Evolutionary conservation across 306 rosid genomes (phyloP), one percentile per base, ranked within the genome.

Genomic region (Albizia julibrissin): DNA sequence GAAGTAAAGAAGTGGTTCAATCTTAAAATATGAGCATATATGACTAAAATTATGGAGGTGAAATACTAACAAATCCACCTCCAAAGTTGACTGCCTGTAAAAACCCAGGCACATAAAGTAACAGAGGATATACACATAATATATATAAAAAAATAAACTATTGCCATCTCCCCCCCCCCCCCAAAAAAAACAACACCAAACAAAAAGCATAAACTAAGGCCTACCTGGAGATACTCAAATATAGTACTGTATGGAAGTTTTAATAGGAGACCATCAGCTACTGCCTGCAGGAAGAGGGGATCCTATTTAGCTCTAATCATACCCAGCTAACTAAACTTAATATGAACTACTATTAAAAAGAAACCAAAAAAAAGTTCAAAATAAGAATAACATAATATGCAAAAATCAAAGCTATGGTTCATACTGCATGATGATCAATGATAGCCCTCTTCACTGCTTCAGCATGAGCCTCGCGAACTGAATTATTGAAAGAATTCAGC

Each of bases 161-260:
- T n/a, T n/a, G n/a, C n/a, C n/a, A n/a, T n/a, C n/a, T n/a, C n/a
- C n/a, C n/a, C n/a, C n/a, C n/a, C n/a, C n/a, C n/a, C n/a, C n/a
- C n/a, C n/a, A n/a, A n/a, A n/a, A n/a, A n/a, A n/a, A n/a, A n/a
- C n/a, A n/a, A n/a, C n/a, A n/a, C n/a, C n/a, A n/a, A n/a, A n/a
- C 21, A 54, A 54, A 44, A 44, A 44, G 49, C 13, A 11, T 5
- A 56, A 19, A 56, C 26, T 58, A 75, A 72, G 85, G 79, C 88
- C 76, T 77, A 95, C 99, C 93, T 95, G 98, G 82, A 95, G 99
- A 92, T 95, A 93, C 88, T 95, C 99, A 84, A 93, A 95, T 83
- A 95, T 90, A 79, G 99, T 95, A 40, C 77, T 89, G 84, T 89
- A 95, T 40, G 97, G 90, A 81, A 95, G 91, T 86, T 95, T 95